Evolutionary conservation across 192 early-diverging fungal genomes (phyloP).

Genomic region (Backusella australiensis): DNA sequence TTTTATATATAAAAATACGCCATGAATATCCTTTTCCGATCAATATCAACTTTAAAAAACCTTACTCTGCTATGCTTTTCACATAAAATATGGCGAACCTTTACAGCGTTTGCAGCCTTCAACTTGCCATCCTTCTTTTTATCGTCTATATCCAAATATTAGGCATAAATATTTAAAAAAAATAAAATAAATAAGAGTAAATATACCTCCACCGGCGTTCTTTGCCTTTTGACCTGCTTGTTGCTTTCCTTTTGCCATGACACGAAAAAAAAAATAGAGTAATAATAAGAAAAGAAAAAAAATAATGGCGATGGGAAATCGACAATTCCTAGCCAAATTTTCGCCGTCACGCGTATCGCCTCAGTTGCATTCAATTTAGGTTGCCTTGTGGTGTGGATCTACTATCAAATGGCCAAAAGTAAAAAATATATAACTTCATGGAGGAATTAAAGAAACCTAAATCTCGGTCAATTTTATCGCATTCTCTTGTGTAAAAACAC

Average conservation of each 20-base stretch:
- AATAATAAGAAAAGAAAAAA: neutral
- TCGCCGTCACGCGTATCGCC: neutral
- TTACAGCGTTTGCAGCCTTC: slow-evolving; percentile 12
- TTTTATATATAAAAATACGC: neutral
- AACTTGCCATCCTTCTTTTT: slow-evolving; percentile 13
- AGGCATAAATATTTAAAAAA: neutral
- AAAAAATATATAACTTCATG: no score
- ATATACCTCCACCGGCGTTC: neutral
- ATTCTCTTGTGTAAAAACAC: no score
- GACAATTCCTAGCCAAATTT: neutral
- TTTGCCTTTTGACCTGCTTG: slow-evolving; percentile 18
- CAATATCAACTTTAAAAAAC: neutral
- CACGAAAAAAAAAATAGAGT: neutral
- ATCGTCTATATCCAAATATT: neutral
- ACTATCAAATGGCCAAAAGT: no score
- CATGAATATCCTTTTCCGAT: neutral
- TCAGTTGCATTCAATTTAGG: neutral
- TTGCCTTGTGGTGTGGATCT: no score
- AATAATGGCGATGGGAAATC: neutral
- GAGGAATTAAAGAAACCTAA: no score
- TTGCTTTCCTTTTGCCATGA: slow-evolving; percentile 38
- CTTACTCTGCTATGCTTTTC: slow-evolving; percentile 72
- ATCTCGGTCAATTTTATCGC: no score
- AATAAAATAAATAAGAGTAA: neutral
- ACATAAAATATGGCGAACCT: slow-evolving; percentile 81